phyloP scores from a whole-genome alignment of 192 early-diverging fungal genomes.

The Rhizophagus prolifer region DNA sequence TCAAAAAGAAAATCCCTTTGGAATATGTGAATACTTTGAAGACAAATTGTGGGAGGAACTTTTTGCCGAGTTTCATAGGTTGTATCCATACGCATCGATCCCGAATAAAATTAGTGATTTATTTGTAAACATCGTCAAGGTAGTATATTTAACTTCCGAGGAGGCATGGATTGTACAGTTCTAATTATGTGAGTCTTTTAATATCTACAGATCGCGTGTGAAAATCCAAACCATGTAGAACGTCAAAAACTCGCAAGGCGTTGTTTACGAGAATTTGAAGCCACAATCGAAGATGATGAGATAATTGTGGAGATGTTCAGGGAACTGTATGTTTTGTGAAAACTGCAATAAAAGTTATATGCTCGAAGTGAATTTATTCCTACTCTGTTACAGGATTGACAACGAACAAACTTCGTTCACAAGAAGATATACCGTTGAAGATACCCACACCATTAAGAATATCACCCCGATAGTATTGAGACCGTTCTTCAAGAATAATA shows the following conservation, averaged over 20 bases:
- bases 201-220: constrained; percentile 18
- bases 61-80: constrained; percentile 13
- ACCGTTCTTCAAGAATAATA: constrained; percentile 10
- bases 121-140: constrained; percentile 3
- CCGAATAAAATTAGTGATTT: constrained; percentile 4
- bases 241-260: constrained; percentile 11
- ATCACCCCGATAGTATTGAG: constrained; percentile 3
- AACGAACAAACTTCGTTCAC: constrained; percentile 14
- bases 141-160: constrained; percentile 1
- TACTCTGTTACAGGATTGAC: constrained; percentile 19
- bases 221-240: constrained; percentile 18
- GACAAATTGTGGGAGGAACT: constrained; percentile 14
- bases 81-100: constrained; percentile 16
- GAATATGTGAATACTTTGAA: constrained; percentile 8
- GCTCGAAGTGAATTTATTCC: constrained; percentile 1
- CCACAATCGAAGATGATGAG: constrained; percentile 11
- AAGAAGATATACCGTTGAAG: not conserved
- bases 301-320: constrained; percentile 24
- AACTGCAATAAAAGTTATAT: not conserved
- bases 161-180: not conserved
- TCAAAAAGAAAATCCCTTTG: not conserved
- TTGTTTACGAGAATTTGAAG: constrained; percentile 14
- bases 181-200: not conserved
- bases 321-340: constrained; percentile 9
- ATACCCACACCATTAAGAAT: constrained; percentile 7